phyloP scores from a whole-genome alignment of 495 filamentous ascomycete genomes.

The Xylaria nigripes region DNA sequence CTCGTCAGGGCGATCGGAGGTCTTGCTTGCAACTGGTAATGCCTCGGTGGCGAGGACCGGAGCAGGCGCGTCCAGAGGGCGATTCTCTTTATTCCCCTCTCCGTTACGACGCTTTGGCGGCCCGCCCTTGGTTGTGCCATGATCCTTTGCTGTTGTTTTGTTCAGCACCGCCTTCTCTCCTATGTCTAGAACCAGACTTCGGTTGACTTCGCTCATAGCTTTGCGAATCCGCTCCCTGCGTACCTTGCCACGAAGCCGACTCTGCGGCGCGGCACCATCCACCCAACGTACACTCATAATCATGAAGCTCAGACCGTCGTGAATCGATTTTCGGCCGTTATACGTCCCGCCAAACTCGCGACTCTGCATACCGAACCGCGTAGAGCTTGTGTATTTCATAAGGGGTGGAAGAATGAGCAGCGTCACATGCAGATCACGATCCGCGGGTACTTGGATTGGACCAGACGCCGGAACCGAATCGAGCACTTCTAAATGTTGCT shows the following conservation, averaged over 20 bases:
- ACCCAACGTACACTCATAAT: conserved; percentile 68
- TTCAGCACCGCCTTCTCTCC: conserved; percentile 16
- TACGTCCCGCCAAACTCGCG: conserved; percentile 56
- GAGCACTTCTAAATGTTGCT: conserved; percentile 28
- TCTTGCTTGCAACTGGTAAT: conserved; percentile 2
- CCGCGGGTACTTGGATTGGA: conserved; percentile 45
- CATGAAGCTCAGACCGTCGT: conserved; percentile 88
- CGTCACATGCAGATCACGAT: conserved; percentile 76
- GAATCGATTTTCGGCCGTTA: conserved; percentile 35
- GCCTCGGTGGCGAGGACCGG: not conserved
- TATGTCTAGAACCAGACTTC: conserved; percentile 25
- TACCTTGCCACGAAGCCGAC: conserved; percentile 39
- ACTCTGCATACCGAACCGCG: conserved; percentile 70
- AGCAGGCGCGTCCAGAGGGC: not conserved
- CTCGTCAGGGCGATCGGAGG: conserved; percentile 7
- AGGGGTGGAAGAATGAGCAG: conserved; percentile 73
- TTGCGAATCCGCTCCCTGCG: conserved; percentile 42
- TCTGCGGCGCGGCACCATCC: conserved; percentile 61
- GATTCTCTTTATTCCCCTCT: conserved; percentile 41
- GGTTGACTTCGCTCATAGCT: conserved; percentile 33
- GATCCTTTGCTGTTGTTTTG: conserved; percentile 13
- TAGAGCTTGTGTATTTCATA: conserved; percentile 63
- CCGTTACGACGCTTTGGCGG: conserved; percentile 7
- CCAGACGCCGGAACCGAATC: conserved; percentile 38
- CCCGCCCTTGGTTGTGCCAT: conserved; percentile 6